Evolutionary conservation across 257 asterid species (phyloP).

Genomic region (Handroanthus guayacan): DNA sequence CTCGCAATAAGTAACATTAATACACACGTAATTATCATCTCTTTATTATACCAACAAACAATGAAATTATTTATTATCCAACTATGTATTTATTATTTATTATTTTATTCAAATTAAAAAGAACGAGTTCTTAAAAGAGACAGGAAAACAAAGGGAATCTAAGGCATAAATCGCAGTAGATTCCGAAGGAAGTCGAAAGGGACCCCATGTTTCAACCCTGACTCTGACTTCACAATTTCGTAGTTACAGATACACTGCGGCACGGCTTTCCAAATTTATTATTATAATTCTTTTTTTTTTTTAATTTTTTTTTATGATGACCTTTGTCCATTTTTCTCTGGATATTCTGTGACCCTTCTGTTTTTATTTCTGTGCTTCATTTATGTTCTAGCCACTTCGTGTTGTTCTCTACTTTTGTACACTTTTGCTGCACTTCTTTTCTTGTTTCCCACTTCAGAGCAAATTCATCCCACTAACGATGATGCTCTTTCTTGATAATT

Average conservation of each 20-base stretch:
- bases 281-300: neutral
- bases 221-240: constrained; percentile 39
- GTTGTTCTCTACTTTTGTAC: neutral
- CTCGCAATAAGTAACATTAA: no score
- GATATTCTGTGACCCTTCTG: neutral
- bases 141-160: constrained; percentile 36
- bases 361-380: neutral
- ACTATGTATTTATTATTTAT: no score
- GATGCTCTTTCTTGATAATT: constrained; percentile 14
- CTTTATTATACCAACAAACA: no score
- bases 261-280: constrained; percentile 34
- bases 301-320: no score
- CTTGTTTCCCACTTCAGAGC: constrained; percentile 30
- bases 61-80: no score
- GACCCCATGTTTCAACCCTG: constrained; percentile 32
- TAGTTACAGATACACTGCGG: constrained; percentile 36
- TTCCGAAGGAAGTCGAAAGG: constrained; percentile 30
- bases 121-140: neutral
- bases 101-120: no score
- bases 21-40: no score
- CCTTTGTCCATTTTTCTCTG: neutral
- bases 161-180: constrained; percentile 43
- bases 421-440: constrained; percentile 7
- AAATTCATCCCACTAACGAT: constrained; percentile 14
- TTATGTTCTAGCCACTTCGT: neutral